Evolutionary conservation across 1,284 basidiomycete genomes (phyloP), one percentile per base, ranked within the genome.

Genomic region (Caloboletus firmus): DNA sequence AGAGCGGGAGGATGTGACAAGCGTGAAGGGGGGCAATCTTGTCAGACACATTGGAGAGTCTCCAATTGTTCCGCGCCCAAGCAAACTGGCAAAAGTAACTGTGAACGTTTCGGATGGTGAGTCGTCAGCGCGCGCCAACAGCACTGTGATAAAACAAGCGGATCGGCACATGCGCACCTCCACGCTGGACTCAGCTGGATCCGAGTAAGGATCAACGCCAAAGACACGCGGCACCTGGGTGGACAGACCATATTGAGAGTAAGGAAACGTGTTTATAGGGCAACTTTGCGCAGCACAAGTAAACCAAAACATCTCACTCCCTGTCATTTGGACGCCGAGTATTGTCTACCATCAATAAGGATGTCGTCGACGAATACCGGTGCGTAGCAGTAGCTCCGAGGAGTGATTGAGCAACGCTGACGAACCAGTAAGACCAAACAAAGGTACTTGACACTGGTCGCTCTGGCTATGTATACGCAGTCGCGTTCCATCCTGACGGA

Each of bases 1-100:
- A 28, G 26, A 28, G 8, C 26, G 8, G 6, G 26, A 36, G 22
- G 2, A 13, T n/a, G n/a, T 15, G 30, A 13, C 17, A 26, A 10
- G 4, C 5, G 22, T 11, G 11, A 18, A 30, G 11, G 3, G 5
- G 10, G 30, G 11, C 5, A 12, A 1, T 24, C 2, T 45, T 6
- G 18, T 13, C 10, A 3, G 5, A 64, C 62, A 34, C 22, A 88
- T 86, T 79, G 18, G 82, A 71, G 17, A 91, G 74, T 69, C 80
- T 85, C 9, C 87, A 87, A 68, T 79, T 78, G 67, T 92, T 92
- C 89, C 89, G 91, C 31, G 82, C 82, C 80, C 90, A 90, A 41
- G 90, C 82, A 62, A 91, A 92, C 72, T 91, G 91, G 63, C 84
- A 85, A 66, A 92, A 92, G 66, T 91, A 91, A 64, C 89, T 90